phyloP scores from a whole-genome alignment of 176 grass and related monocot genomes.

The Echinochloa phyllopogon region DNA sequence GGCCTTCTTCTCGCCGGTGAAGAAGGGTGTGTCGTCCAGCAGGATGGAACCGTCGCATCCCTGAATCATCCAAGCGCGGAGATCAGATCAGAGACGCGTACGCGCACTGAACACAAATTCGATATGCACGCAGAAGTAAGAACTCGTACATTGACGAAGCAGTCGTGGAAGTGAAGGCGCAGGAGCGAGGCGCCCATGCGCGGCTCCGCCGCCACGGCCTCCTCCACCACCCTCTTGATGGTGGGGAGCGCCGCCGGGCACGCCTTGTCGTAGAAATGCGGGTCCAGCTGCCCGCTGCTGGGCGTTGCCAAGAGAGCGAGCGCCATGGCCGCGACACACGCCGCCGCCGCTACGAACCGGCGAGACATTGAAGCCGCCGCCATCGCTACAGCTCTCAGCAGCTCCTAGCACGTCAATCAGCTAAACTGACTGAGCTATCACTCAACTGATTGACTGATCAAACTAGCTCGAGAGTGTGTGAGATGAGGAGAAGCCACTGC shows the following conservation, averaged over 20 bases:
- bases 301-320: slow-evolving; percentile 36
- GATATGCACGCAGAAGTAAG: not conserved
- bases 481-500: not conserved
- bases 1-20: slow-evolving; percentile 81
- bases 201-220: slow-evolving; percentile 55
- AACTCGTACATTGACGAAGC: slow-evolving; percentile 73
- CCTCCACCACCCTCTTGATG: slow-evolving; percentile 56
- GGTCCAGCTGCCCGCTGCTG: slow-evolving; percentile 51
- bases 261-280: slow-evolving; percentile 64
- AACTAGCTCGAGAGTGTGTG: not conserved
- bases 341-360: not conserved
- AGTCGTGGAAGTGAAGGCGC: slow-evolving; percentile 88
- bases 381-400: not conserved
- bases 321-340: slow-evolving; percentile 35
- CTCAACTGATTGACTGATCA: not conserved
- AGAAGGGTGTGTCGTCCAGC: slow-evolving; percentile 77
- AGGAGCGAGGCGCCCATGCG: slow-evolving; percentile 88
- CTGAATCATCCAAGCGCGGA: slow-evolving; percentile 33
- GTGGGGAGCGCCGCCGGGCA: slow-evolving; percentile 68
- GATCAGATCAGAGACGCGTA: not conserved
- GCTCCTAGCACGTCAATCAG: not conserved
- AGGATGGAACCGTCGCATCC: slow-evolving; percentile 86
- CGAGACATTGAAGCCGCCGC: not conserved
- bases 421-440: not conserved
- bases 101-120: not conserved